Base-by-base conservation (phyloP, 73 alveolate species). In the Effrenium voratum region DNA sequence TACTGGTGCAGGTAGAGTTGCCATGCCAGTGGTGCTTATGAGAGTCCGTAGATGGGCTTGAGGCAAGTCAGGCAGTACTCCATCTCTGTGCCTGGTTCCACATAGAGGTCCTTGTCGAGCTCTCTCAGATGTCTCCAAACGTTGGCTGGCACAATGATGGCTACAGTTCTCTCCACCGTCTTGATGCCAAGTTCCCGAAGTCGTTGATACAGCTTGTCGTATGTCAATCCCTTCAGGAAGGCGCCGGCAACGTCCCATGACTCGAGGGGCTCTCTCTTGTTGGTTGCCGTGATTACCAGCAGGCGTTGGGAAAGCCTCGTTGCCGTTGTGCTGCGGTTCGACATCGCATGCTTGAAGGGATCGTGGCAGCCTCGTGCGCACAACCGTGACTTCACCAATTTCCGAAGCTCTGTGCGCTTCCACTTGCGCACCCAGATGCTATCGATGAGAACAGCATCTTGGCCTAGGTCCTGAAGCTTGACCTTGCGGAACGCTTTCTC, bases 361-460 rank as follows among this genome's bases (percentile, higher is more conserved):
- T 73, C 84, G 4, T 36, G 50, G 36, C 84, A 73, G 0, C 84
- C 84, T 0, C 84, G 6, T 2, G 47, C 84, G 34, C 84, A 73
- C 47, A 73, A 6, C 32, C 84, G 55, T 1, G 52, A 36, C 47
- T 73, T 73, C n/a, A 73, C 46, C 36, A 73, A 4, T 40, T 38
- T 73, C 47, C 16, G 30, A 16, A 5, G 32, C 0, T 19, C 52
- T 12, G 26, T 41, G 36, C 12, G 0, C 57, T 73, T 73, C 84
- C 84, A 73, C 38, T 40, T 36, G 22, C 84, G 47, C 30, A 73
- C 84, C 84, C 84, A 73, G 36, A 73, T 73, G 84, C 52, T 50
- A 73, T 73, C 84, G 36, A 73, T 73, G 36, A 73, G 36, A 0
- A 41, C 84, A 40, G n/a, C 16, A 8, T 73, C 47, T 12, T 19